These are phyloP conservation scores for Beauveria sp. DNA, from an alignment of 2,329 filamentous ascomycete genomes.

Conservation along the genomic window DNA sequence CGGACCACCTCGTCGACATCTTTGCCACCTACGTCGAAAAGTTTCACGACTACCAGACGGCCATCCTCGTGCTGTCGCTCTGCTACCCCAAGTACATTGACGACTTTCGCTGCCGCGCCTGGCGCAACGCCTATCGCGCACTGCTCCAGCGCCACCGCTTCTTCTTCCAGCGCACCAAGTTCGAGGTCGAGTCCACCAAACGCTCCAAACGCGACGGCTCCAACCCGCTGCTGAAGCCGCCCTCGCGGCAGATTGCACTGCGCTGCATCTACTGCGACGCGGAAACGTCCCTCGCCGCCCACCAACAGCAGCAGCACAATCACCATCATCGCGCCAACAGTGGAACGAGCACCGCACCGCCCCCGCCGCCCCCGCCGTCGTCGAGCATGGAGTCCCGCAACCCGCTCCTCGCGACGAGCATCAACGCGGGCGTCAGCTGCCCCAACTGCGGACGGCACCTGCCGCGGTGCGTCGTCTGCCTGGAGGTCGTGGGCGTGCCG, in stretches of 20 bases:
- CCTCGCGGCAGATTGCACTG: conserved; percentile 63
- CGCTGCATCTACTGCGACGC: conserved; percentile 71
- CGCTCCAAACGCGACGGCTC: conserved; percentile 56
- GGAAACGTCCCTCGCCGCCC: conserved; percentile 43
- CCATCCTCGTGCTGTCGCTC: conserved; percentile 65
- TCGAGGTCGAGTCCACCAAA: conserved; percentile 69
- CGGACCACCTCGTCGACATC: conserved; percentile 64
- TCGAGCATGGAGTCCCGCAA: conserved; percentile 36
- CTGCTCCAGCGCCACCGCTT: conserved; percentile 65
- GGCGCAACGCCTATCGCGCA: conserved; percentile 64
- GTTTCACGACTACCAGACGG: conserved; percentile 72
- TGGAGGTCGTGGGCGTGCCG: conserved; percentile 58
- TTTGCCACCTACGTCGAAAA: conserved; percentile 69
- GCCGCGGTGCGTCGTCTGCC: conserved; percentile 59
- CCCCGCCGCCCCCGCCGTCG: conserved; percentile 14
- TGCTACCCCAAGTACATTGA: conserved; percentile 69
- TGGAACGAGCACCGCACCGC: conserved; percentile 6
- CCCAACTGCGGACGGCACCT: conserved; percentile 60
- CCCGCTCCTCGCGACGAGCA: conserved; percentile 49
- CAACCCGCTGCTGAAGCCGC: conserved; percentile 52
- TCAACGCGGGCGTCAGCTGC: conserved; percentile 55
- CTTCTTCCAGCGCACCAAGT: conserved; percentile 69
- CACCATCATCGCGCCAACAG: conserved; percentile 8
- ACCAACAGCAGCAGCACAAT: conserved; percentile 23
- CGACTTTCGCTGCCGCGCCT: conserved; percentile 66